Evolutionary conservation across 306 rosid species (phyloP).

Genomic region (Luffa aegyptiaca): DNA sequence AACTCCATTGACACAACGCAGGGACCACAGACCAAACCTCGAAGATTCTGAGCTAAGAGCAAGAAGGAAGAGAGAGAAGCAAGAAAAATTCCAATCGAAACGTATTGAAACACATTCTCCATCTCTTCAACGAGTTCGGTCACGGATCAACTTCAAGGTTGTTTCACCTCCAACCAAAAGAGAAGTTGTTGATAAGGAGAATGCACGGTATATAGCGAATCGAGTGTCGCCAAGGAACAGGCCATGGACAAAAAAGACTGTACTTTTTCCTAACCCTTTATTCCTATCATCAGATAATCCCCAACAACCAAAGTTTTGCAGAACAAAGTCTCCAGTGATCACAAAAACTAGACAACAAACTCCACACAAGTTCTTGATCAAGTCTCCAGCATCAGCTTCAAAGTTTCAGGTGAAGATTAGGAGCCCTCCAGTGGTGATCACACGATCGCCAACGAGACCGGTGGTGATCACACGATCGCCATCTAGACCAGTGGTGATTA

Average conservation of each 20-base stretch:
- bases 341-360: conserved; percentile 41
- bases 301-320: conserved; percentile 47
- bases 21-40: conserved; percentile 29
- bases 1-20: conserved; percentile 53
- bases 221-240: conserved; percentile 76
- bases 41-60: conserved; percentile 64
- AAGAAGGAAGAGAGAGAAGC: conserved; percentile 84
- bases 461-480: conserved; percentile 31
- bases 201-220: conserved; percentile 42
- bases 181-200: conserved; percentile 48
- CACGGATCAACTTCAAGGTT: conserved; percentile 74
- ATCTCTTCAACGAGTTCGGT: conserved; percentile 54
- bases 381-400: conserved; percentile 58
- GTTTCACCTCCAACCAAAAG: conserved; percentile 71
- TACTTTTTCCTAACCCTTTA: conserved; percentile 90
- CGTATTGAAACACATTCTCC: conserved; percentile 34
- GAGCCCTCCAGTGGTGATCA: conserved; percentile 38
- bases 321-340: conserved; percentile 68
- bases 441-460: conserved; percentile 36
- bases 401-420: conserved; percentile 49
- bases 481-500: conserved; percentile 12
- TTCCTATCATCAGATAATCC: conserved; percentile 40
- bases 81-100: conserved; percentile 25
- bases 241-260: conserved; percentile 81
- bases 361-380: conserved; percentile 78